Evolutionary conservation across 75 land plant genomes (phyloP).

Genomic region (Pseudotsuga menziesii): DNA sequence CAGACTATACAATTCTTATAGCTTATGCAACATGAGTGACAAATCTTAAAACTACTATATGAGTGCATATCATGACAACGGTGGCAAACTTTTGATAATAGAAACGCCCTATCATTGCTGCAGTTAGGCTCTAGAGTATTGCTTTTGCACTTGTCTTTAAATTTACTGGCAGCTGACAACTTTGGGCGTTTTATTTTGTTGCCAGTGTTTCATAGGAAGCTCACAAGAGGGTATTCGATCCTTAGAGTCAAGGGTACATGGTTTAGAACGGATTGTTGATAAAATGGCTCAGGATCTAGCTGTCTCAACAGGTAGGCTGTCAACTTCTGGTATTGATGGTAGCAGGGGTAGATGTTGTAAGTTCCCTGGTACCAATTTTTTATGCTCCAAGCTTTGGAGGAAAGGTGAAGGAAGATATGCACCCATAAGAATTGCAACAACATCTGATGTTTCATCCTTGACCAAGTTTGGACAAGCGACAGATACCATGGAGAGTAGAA

Average conservation of each 20-base stretch:
- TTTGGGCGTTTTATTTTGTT: neutral
- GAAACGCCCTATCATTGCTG: neutral
- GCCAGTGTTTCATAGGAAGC: conserved; percentile 60
- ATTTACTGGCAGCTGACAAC: neutral
- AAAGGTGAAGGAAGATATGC: conserved; percentile 37
- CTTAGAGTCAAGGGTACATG: conserved; percentile 53
- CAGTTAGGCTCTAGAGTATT: neutral
- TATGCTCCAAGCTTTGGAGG: conserved; percentile 67
- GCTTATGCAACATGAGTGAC: neutral
- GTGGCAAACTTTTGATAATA: neutral
- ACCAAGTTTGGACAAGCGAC: neutral
- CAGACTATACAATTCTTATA: neutral
- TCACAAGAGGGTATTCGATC: conserved; percentile 61
- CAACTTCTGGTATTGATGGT: conserved; percentile 6
- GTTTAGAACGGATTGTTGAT: conserved; percentile 55
- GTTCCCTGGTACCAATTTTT: conserved; percentile 59
- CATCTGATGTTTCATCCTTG: conserved; percentile 6
- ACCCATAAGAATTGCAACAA: conserved; percentile 16
- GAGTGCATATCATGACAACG: neutral
- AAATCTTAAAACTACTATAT: neutral
- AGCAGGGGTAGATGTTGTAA: conserved; percentile 41
- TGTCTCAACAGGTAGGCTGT: conserved; percentile 39
- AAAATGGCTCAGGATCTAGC: conserved; percentile 58
- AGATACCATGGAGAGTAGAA: conserved; percentile 1
- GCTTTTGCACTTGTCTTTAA: neutral